Evolutionary conservation across 208 protist species (phyloP).

Genomic region (Porcisia hertigi): DNA sequence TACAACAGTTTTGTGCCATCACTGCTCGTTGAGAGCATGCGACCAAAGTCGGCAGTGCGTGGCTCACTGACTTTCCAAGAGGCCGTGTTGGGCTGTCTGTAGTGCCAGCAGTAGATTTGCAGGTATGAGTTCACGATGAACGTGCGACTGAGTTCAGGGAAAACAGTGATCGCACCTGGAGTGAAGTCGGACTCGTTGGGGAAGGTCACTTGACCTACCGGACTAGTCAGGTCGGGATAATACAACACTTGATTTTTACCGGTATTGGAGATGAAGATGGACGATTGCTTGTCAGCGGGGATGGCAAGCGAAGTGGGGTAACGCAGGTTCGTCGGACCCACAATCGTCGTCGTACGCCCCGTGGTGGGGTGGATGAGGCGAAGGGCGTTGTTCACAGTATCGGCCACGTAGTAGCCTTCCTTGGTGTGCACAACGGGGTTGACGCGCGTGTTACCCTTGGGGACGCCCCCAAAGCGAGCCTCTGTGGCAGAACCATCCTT

Average conservation of each 20-base stretch:
- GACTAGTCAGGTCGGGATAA: constrained; percentile 7
- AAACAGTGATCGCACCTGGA: constrained; percentile 10
- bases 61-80: constrained; percentile 13
- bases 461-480: constrained; percentile 38
- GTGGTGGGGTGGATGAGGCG: constrained; percentile 41
- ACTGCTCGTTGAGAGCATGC: constrained; percentile 7
- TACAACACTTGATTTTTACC: constrained; percentile 36
- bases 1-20: constrained; percentile 24
- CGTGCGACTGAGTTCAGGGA: not conserved
- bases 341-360: constrained; percentile 29
- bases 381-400: constrained; percentile 59
- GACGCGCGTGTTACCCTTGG: constrained; percentile 3
- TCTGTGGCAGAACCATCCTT: constrained; percentile 24
- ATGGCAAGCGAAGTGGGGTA: constrained; percentile 6
- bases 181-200: not conserved
- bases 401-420: constrained; percentile 44
- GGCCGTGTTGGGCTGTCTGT: not conserved
- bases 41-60: constrained; percentile 3
- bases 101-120: constrained; percentile 14
- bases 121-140: constrained; percentile 9
- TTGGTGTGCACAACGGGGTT: constrained; percentile 30
- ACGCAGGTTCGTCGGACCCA: not conserved
- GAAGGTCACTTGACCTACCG: constrained; percentile 8
- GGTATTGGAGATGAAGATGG: constrained; percentile 54
- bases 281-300: not conserved